Conservation (phyloP, 2,329 filamentous ascomycete genomes). For the Tricladium varicosporioides region DNA sequence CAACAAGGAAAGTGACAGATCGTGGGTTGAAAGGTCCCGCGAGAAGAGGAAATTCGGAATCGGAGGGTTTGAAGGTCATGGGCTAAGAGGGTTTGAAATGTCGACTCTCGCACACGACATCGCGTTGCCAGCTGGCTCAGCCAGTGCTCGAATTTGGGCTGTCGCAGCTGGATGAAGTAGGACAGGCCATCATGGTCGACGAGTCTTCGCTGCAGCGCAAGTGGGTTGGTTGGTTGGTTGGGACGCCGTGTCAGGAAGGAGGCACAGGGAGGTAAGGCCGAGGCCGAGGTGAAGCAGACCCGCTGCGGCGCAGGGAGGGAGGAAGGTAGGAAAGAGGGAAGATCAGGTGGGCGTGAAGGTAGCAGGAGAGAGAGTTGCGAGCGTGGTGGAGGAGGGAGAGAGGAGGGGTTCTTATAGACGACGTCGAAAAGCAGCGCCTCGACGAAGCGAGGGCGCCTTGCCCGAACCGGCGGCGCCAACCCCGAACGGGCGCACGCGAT, state of each 20-base stretch:
- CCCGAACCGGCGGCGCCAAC: conserved; percentile 4
- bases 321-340: conserved; percentile 1
- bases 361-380: conserved; percentile 2
- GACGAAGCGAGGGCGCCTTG: conserved; percentile 11
- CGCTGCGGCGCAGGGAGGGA: background rate
- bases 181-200: conserved; percentile 4
- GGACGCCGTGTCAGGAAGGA: background rate
- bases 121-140: background rate
- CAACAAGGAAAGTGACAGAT: conserved; percentile 2
- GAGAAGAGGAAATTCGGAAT: conserved; percentile 7
- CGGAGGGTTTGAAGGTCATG: conserved; percentile 2
- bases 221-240: background rate
- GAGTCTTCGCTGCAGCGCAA: conserved; percentile 3
- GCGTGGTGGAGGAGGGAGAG: background rate
- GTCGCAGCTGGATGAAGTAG: conserved; percentile 8
- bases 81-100: background rate
- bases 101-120: background rate
- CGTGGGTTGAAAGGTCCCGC: conserved; percentile 3
- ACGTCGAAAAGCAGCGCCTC: conserved; percentile 15
- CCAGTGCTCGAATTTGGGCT: conserved; percentile 1
- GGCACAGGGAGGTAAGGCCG: conserved; percentile 5
- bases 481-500: conserved; percentile 1
- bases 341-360: conserved; percentile 6
- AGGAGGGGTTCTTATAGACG: conserved; percentile 13
- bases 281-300: conserved; percentile 7